Conservation (phyloP, 257 asterid genomes). For the Salvia splendens region DNA sequence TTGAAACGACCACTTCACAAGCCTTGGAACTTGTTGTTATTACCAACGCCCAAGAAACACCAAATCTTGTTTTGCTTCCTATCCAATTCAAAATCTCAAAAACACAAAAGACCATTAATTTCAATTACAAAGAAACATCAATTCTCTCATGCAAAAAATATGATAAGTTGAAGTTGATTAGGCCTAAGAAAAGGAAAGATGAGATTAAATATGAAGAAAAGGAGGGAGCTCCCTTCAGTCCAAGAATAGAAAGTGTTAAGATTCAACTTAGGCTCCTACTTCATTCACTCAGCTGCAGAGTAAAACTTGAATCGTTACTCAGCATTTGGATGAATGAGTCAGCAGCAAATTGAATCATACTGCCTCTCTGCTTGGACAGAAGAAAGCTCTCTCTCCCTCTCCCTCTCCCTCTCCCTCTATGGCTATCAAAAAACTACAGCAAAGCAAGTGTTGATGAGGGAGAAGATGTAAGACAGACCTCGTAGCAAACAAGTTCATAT, state of each 20-base stretch:
- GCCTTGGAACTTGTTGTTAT: conserved; percentile 71
- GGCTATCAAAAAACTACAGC: not conserved
- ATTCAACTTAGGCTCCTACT: conserved; percentile 79
- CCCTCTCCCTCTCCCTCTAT: not conserved
- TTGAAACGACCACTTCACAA: conserved; percentile 32
- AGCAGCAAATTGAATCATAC: conserved; percentile 88
- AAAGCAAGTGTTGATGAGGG: not conserved
- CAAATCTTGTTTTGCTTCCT: conserved; percentile 3
- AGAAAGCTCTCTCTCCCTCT: conserved; percentile 82
- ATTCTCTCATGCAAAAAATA: no score
- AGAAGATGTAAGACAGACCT: not conserved
- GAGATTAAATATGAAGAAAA: not conserved
- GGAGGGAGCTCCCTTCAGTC: conserved; percentile 99
- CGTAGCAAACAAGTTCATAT: conserved; percentile 23
- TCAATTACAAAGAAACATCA: not conserved
- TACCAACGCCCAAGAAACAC: conserved; percentile 42
- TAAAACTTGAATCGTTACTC: conserved; percentile 30
- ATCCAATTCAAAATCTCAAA: not conserved
- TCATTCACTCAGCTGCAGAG: conserved; percentile 81
- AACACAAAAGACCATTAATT: not conserved
- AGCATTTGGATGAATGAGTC: conserved; percentile 94
- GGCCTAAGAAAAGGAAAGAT: not conserved
- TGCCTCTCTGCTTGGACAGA: conserved; percentile 75
- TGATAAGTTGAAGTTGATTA: not conserved
- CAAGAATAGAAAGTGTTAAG: conserved; percentile 75